Percentiles rank a stretch among this genome's conserved stretches.
These are phyloP conservation scores for Podila epicladia DNA, from an alignment of 192 early-diverging fungal species.

Conservation along the genomic window DNA sequence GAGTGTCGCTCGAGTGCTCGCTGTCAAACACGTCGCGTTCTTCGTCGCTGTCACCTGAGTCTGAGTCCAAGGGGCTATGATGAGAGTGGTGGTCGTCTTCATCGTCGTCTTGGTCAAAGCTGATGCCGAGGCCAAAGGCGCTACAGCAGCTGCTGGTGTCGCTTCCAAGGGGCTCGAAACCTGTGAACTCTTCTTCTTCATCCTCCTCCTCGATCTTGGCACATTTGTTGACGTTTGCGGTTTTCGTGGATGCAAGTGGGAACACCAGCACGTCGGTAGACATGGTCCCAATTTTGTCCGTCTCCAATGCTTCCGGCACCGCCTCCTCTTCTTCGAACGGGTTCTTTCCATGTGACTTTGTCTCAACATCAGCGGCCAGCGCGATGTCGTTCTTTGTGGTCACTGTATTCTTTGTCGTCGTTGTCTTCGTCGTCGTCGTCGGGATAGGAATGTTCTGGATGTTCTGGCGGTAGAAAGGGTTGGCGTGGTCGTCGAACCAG, in stretches of 20 bases:
- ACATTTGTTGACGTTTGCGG: not conserved
- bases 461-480: conserved; percentile 26
- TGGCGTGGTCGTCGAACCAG: conserved; percentile 39
- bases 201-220: not conserved
- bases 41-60: conserved; percentile 10
- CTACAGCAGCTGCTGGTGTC: not conserved
- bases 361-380: not conserved
- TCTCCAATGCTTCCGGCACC: not conserved
- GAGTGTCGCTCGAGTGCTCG: not conserved
- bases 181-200: conserved; percentile 10
- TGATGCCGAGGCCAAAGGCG: not conserved
- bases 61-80: not conserved
- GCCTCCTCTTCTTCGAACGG: not conserved
- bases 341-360: not conserved
- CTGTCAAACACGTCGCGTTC: conserved; percentile 6
- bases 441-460: not conserved
- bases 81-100: not conserved
- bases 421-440: not conserved
- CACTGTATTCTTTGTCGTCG: not conserved
- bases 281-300: not conserved
- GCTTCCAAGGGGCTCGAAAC: conserved; percentile 24
- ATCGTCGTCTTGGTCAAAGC: conserved; percentile 1
- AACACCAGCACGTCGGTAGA: conserved; percentile 1
- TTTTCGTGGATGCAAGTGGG: not conserved
- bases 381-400: not conserved